A percentile compares a stretch with the other conserved stretches of the same genome.
Conservation (phyloP, 805 yeast genomes). For the Scheffersomyces stipitis region DNA sequence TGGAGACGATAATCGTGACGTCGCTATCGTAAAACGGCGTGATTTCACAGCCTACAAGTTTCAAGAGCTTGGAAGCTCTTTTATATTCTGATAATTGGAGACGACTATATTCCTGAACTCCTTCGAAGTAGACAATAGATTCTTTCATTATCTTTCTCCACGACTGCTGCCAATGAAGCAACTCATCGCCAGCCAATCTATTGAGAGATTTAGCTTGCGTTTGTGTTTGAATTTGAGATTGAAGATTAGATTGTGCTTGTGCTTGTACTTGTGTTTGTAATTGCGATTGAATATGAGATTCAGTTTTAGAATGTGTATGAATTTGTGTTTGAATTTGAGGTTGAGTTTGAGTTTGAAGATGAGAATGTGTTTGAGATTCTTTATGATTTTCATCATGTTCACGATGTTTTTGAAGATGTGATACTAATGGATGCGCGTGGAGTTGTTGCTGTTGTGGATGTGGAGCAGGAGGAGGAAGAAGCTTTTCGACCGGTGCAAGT, state of each 20-base stretch:
- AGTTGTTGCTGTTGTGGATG: slow-evolving; percentile 1
- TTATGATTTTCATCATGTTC: background rate
- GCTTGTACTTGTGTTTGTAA: background rate
- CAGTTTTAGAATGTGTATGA: background rate
- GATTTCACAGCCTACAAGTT: slow-evolving; percentile 48
- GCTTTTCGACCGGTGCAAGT: too few species aligned
- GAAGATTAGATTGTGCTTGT: too few species aligned
- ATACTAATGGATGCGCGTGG: slow-evolving; percentile 1
- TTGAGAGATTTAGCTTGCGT: slow-evolving; percentile 12
- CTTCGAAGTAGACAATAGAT: slow-evolving; percentile 63
- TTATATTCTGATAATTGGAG: slow-evolving; percentile 38
- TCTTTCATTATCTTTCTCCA: slow-evolving; percentile 64
- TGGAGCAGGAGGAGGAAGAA: too few species aligned
- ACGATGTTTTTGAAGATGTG: slow-evolving; percentile 1
- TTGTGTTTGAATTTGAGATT: slow-evolving; percentile 2
- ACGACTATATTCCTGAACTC: slow-evolving; percentile 37
- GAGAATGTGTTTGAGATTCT: background rate
- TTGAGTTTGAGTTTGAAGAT: background rate
- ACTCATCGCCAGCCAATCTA: slow-evolving; percentile 44
- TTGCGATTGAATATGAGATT: background rate
- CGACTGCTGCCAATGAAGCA: slow-evolving; percentile 60
- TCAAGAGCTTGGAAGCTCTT: slow-evolving; percentile 44
- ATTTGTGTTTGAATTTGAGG: background rate
- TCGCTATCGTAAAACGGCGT: slow-evolving; percentile 51
- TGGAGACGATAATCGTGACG: slow-evolving; percentile 75